Conservation (phyloP, 257 asterid species). For the Datura wrightii region DNA sequence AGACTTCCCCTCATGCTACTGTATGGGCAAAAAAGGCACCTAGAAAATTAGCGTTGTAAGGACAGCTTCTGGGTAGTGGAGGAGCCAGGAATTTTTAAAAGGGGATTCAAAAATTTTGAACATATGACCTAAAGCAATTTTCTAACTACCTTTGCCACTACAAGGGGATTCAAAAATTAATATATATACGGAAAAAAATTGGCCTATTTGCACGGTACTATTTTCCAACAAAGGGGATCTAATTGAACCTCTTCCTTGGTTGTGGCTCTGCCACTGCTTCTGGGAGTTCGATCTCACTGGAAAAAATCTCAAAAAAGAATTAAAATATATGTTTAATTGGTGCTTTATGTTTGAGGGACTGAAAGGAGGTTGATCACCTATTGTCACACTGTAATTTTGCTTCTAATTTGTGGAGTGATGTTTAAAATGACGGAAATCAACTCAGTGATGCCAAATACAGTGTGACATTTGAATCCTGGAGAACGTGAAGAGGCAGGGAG, state of each 20-base stretch:
- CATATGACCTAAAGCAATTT: not conserved
- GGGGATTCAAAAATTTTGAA: not conserved
- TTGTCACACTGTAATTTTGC: not conserved
- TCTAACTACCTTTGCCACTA: not conserved
- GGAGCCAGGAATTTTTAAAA: not conserved
- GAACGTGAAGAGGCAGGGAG: not conserved
- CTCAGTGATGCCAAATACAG: not conserved
- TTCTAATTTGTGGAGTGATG: not conserved
- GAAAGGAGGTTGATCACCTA: not conserved
- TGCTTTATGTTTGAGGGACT: not conserved
- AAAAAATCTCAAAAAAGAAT: not conserved
- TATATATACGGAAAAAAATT: not conserved
- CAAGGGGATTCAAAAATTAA: conserved; percentile 2
- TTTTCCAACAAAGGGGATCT: not conserved
- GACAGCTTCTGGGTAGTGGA: not conserved
- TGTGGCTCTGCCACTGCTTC: not conserved
- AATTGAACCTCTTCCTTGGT: not conserved
- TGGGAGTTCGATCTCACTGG: not conserved
- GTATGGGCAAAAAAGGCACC: not conserved
- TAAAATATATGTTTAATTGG: not conserved
- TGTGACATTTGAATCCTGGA: not conserved
- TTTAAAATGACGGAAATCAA: not conserved
- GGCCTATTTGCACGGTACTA: not conserved
- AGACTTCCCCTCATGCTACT: not conserved
- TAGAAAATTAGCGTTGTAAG: not conserved